These are phyloP conservation scores for Lentinula edodes DNA, from an alignment of 768 basidiomycete genomes.

Conservation along the genomic window DNA sequence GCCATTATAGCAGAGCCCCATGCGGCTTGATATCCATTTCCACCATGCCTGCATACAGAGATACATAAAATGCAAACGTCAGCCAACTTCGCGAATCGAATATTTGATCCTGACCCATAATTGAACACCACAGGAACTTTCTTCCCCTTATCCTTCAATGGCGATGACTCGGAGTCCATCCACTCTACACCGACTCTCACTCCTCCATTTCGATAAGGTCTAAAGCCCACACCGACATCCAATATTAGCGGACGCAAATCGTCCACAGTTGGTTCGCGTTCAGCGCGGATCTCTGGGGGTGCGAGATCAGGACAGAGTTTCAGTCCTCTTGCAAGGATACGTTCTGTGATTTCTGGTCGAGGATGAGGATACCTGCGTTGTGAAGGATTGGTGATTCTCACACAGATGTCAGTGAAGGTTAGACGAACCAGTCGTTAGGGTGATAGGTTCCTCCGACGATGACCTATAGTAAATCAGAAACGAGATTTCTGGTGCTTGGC, in stretches of 20 bases:
- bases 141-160: neutral
- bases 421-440: neutral
- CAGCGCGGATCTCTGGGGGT: constrained; percentile 44
- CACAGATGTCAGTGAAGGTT: neutral
- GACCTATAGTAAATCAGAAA: constrained; percentile 20
- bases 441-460: constrained; percentile 22
- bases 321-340: constrained; percentile 51
- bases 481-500: neutral
- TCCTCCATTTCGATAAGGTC: constrained; percentile 66
- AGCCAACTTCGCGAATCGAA: neutral
- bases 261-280: constrained; percentile 40
- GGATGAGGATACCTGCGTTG: constrained; percentile 53
- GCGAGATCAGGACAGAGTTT: constrained; percentile 52
- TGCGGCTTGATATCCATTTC: constrained; percentile 61
- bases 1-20: constrained; percentile 60
- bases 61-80: neutral
- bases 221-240: constrained; percentile 53
- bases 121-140: constrained; percentile 44
- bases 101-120: constrained; percentile 48
- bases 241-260: constrained; percentile 44
- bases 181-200: constrained; percentile 53
- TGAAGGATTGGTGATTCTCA: constrained; percentile 37
- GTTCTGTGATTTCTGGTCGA: constrained; percentile 54
- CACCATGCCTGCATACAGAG: constrained; percentile 44
- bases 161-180: constrained; percentile 22